Evolutionary conservation across 2,329 filamentous ascomycete genomes (phyloP).

Genomic region (Fusarium equiseti): DNA sequence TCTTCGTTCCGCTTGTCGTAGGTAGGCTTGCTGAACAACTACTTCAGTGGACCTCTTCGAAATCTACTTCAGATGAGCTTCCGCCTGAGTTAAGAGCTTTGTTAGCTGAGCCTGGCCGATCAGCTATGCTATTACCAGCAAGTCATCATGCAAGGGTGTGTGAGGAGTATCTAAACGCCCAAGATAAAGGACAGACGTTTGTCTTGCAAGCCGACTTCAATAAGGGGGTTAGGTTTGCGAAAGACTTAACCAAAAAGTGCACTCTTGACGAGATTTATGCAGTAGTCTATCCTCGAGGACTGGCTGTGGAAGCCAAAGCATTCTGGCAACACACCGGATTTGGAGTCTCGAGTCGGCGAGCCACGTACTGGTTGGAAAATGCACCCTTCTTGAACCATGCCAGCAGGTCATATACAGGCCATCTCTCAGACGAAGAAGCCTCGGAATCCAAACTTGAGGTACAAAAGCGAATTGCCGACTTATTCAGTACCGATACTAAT

Average conservation of each 20-base stretch:
- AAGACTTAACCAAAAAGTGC: background rate
- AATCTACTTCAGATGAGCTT: background rate
- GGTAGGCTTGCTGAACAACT: slow-evolving; percentile 35
- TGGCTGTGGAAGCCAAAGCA: slow-evolving; percentile 42
- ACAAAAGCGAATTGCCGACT: slow-evolving; percentile 33
- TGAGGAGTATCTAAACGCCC: slow-evolving; percentile 32
- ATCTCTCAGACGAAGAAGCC: slow-evolving; percentile 15
- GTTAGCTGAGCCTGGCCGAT: background rate
- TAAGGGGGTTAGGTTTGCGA: background rate
- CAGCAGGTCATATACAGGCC: background rate
- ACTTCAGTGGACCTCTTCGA: slow-evolving; percentile 29
- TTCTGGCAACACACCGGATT: slow-evolving; percentile 51
- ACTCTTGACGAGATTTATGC: slow-evolving; percentile 27
- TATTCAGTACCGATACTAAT: slow-evolving; percentile 33
- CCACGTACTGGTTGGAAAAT: slow-evolving; percentile 43
- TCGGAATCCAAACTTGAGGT: slow-evolving; percentile 23
- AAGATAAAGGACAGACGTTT: background rate
- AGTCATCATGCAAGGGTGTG: slow-evolving; percentile 29
- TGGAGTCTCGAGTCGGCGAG: slow-evolving; percentile 48
- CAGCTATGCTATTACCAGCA: slow-evolving; percentile 33
- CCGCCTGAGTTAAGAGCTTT: background rate
- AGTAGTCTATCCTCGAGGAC: slow-evolving; percentile 24
- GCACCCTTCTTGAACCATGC: slow-evolving; percentile 34
- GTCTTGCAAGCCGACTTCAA: slow-evolving; percentile 28
- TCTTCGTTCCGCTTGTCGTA: slow-evolving; percentile 45